Conservation (phyloP, 1,139 yeast genomes). For the Dujonia santamariae region DNA sequence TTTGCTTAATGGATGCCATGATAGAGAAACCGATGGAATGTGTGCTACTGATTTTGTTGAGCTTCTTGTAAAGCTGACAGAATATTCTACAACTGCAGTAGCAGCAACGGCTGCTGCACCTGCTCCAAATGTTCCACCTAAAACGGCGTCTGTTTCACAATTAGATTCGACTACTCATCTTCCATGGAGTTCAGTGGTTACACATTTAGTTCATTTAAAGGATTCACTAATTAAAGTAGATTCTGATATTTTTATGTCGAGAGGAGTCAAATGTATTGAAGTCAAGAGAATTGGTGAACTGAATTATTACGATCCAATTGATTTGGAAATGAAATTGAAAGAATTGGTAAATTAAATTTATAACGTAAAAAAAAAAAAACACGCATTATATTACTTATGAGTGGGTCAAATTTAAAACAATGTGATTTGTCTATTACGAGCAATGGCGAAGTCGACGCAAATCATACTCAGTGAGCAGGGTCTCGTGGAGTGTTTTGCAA, state of each 20-base stretch:
- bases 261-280: constrained; percentile 47
- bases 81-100: constrained; percentile 26
- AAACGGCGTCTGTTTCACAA: too few species aligned
- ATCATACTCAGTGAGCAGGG: too few species aligned
- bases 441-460: too few species aligned
- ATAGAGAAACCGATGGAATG: constrained; percentile 75
- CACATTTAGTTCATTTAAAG: constrained; percentile 55
- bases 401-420: too few species aligned
- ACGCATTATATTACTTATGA: too few species aligned
- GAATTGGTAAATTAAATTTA: too few species aligned
- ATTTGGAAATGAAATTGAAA: constrained; percentile 29
- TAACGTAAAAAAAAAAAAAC: too few species aligned
- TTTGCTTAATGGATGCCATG: constrained; percentile 67
- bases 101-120: constrained; percentile 4
- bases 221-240: constrained; percentile 50
- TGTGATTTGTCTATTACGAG: too few species aligned
- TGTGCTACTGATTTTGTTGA: constrained; percentile 56
- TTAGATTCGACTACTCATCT: constrained; percentile 10
- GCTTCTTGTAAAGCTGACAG: constrained; percentile 50
- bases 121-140: constrained; percentile 2
- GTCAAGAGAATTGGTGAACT: constrained; percentile 27
- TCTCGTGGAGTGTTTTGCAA: too few species aligned
- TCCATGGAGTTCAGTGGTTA: constrained; percentile 44
- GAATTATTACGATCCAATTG: constrained; percentile 37
- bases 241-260: constrained; percentile 21